Base-by-base conservation (phyloP, 2,329 filamentous ascomycete genomes). In the Xylaria digitata region DNA sequence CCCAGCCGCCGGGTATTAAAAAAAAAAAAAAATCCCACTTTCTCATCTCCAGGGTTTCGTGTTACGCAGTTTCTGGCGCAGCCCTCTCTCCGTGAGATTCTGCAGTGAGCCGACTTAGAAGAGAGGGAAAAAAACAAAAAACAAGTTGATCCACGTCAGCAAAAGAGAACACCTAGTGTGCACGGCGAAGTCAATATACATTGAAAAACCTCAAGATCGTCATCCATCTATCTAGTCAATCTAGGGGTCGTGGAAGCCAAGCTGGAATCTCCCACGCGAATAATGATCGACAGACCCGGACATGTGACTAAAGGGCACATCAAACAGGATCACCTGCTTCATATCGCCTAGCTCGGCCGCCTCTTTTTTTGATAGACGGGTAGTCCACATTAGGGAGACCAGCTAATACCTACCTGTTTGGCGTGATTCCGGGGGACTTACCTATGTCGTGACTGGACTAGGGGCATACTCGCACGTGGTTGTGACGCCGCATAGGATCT, bases 301-400 rank as follows among this genome's bases (percentile, higher is more conserved):
- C 19, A 34, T 23, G 26, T 45, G 43, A 52, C 26, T 32, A 32
- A 9, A 30, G 34, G 30, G 23, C n/a, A 37, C 32, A n/a, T 61
- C 42, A 37, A 54, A 60, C 43, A 43, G 15, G 50, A 49, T 50
- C 55, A 67, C 60, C 65, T 67, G 55, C 61, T 64, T 11, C n/a
- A 64, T 60, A 32, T 57, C 26, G 50, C 60, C 64, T 63, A 66
- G 54, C 40, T 49, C 45, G 17, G 11, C 30, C 42, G 23, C 56
- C 32, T 17, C 30, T 19, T 40, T 49, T 5, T 46, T 32, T 37
- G 6, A 45, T 21, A 37, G 42, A 49, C 42, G 42, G 42, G 42
- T 43, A 43, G 17, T 43, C 34, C 34, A 37, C 26, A 26, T 26
- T 42, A 42, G 37, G 15, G 1, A 43, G 42, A 21, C 9, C 15